A percentile compares a stretch with the other conserved stretches of the same genome.
These are phyloP conservation scores for Aspergillus panamensis DNA, from an alignment of 495 filamentous ascomycete species.

Conservation along the genomic window DNA sequence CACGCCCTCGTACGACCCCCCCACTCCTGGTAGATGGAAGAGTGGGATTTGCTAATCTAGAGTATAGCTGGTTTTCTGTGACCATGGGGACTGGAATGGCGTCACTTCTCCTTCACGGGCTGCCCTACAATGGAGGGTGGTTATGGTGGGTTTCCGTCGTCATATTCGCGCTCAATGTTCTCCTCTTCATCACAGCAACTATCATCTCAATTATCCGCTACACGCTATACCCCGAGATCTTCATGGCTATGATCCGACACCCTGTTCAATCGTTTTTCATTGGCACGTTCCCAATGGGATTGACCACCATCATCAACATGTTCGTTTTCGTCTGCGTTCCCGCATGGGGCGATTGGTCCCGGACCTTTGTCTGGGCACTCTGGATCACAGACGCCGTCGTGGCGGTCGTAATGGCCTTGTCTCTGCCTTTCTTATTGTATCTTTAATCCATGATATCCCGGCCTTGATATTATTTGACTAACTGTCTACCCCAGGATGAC, in stretches of 20 bases:
- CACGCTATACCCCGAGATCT: constrained; percentile 54
- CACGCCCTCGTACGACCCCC: constrained; percentile 40
- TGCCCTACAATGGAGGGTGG: constrained; percentile 54
- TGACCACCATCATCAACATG: constrained; percentile 61
- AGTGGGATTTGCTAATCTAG: constrained; percentile 6
- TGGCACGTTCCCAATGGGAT: constrained; percentile 60
- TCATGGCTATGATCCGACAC: constrained; percentile 53
- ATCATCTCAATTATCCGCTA: constrained; percentile 53
- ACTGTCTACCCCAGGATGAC: constrained; percentile 29
- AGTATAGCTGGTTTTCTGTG: constrained; percentile 46
- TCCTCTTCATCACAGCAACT: constrained; percentile 41
- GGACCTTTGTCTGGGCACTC: constrained; percentile 46
- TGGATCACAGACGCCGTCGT: constrained; percentile 59
- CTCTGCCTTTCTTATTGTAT: constrained; percentile 56
- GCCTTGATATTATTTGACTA: not conserved
- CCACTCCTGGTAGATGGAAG: not conserved
- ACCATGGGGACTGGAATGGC: constrained; percentile 67
- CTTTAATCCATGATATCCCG: constrained; percentile 11
- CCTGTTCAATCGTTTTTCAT: constrained; percentile 59
- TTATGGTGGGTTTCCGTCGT: constrained; percentile 52
- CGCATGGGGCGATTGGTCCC: constrained; percentile 42
- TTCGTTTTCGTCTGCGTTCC: constrained; percentile 53
- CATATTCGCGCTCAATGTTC: constrained; percentile 53
- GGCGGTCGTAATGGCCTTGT: constrained; percentile 47
- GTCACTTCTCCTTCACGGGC: constrained; percentile 54